phyloP scores from a whole-genome alignment of 75 land plant genomes.

The Sequoia sempervirens region DNA sequence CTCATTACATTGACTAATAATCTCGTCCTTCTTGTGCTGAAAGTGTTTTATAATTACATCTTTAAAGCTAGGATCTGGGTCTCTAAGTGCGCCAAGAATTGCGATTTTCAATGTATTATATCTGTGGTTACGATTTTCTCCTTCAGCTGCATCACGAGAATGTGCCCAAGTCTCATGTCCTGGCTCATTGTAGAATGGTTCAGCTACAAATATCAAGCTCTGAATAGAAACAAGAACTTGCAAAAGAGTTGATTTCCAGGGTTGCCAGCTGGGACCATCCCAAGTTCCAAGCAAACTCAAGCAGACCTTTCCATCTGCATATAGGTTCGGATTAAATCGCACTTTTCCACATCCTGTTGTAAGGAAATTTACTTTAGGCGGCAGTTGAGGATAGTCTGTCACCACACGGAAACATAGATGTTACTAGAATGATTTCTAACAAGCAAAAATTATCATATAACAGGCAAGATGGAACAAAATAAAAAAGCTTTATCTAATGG shows the following conservation, averaged over 20 bases:
- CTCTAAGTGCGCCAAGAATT: conserved; percentile 24
- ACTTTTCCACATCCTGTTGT: conserved; percentile 49
- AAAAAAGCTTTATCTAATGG: not conserved
- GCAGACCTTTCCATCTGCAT: conserved; percentile 37
- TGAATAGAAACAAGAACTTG: conserved; percentile 47
- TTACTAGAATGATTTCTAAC: not conserved
- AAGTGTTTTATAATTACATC: conserved; percentile 26
- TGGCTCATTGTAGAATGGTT: conserved; percentile 46
- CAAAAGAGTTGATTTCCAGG: conserved; percentile 36
- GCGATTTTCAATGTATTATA: conserved; percentile 29
- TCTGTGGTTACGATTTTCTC: conserved; percentile 19
- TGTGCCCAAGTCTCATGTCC: conserved; percentile 21
- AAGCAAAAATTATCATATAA: not conserved
- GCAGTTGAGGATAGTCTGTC: conserved; percentile 34
- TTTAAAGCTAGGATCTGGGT: conserved; percentile 33
- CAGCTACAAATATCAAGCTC: conserved; percentile 27
- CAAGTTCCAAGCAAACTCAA: conserved; percentile 45
- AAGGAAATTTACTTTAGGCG: conserved; percentile 34
- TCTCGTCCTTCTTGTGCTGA: conserved; percentile 22
- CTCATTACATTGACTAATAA: conserved; percentile 24
- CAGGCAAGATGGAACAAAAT: not conserved
- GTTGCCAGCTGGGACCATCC: conserved; percentile 39
- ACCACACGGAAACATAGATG: not conserved
- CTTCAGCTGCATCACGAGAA: conserved; percentile 16
- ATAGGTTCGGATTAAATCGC: conserved; percentile 46